Base-by-base conservation (phyloP, 441 rosid species). In the Arabidopsis lyrata region DNA sequence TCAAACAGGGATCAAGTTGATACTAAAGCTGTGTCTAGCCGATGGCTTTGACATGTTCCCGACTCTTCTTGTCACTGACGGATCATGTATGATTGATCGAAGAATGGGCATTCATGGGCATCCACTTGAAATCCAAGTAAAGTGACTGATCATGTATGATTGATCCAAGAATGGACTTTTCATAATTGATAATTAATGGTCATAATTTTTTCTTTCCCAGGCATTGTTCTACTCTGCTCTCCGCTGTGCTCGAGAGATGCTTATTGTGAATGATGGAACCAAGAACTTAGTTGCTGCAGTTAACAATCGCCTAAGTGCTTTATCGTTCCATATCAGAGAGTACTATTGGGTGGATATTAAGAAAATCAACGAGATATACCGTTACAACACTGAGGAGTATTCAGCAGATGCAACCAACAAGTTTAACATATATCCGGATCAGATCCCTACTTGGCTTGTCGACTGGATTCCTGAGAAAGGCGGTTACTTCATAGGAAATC, bases 21-120 rank as follows among this genome's bases (percentile, higher is more conserved):
- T 90, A 74, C 90, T 93, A 22, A 90, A 86, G 79, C 71, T 91
- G 62, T 93, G 97, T 70, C 83, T 93, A 70, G 78, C 86, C 13
- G 97, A 93, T 31, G 98, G 97, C 29, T 93, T 91, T 42, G 98
- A 93, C 83, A 93, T 93, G 98, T 93, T 93, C 77, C 98, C 97
- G 12, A 81, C 97, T 34, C 83, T 94, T 70, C 82, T 94, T 77
- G 99, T 94, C 63, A 92, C 97, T 16, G 99, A 94, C 71, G 97
- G 97, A 67, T 94, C 99, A 70, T 92, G 97, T 75, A 94, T 94
- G 99, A 90, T 94, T 34, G 99, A 94, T 80, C 83, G 99, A 68
- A 84, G 97, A 60, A 92, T 94, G 99, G 97, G 99, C 53, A 94
- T 94, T 71, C 95, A 94, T 42, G 99, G 99, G 1, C 99, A 94